Evolutionary conservation across 495 filamentous ascomycete genomes (phyloP), one percentile per base, ranked within the genome.

Genomic region (Bacidia gigantensis): DNA sequence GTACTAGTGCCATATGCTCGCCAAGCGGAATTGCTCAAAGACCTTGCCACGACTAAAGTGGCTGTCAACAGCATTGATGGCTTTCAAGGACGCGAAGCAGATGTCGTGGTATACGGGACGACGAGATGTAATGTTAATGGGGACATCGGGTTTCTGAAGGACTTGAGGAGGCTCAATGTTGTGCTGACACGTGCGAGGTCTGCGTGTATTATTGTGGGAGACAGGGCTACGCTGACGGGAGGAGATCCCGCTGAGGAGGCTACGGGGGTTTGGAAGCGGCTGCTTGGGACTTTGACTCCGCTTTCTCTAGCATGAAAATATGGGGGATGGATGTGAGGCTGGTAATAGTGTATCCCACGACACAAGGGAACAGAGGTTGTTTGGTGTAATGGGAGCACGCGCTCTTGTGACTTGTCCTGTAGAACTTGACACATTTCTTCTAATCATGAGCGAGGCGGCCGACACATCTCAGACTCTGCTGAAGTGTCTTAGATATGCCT

Each of bases 1-100:
- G 63, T 76, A 12, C 55, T 76, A 11, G 71, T 72, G 2, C 71
- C 70, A 11, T 74, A 76, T 58, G 64, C 61, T 14, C 57, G 62
- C 3, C 72, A 76, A 58, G 62, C 56, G 12, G 63, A 66, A 26
- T 29, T 68, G 9, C 64, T 76, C 11, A 62, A 62, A 41, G 25
- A 52, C 29, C 45, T 63, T 12, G 49, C 67, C 5, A 49, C 66
- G 7, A 20, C 57, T 1, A 56, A 56, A 17, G 54, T 68, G 18
- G 63, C 66, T 47, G 65, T 76, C 11, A 69, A 56, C 3, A 74
- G 67, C 53, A 71, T 76, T 44, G 74, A 77, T 47, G 71, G 71
- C 1, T 77, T 69, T 50, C 72, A 76, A 52, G 74, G 74, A 3
- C 67, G 66, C 5, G 72, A 76, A 57, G 71, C 71, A 7, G 74